Percentiles rank a stretch among this genome's conserved stretches.
Evolutionary conservation across 1,284 basidiomycete species (phyloP).

Genomic region (Athelia sp.): DNA sequence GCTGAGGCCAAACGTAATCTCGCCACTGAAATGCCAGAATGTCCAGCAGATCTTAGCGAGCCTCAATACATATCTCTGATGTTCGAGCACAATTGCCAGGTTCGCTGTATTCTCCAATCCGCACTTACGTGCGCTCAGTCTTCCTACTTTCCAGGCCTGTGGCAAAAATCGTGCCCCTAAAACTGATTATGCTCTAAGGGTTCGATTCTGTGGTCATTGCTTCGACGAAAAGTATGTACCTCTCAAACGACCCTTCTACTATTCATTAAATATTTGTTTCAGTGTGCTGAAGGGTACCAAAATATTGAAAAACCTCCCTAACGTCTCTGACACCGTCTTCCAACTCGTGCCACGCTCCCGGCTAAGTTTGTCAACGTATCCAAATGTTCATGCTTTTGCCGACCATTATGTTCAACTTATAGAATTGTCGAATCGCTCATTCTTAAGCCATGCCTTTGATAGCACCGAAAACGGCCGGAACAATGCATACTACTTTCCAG

Average conservation of each 20-base stretch:
- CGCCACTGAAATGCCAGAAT: constrained; percentile 1
- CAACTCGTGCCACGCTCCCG: background rate
- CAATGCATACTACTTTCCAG: constrained; percentile 1
- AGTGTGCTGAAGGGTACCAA: background rate
- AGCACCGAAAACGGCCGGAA: background rate
- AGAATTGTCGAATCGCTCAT: background rate
- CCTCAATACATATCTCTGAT: background rate
- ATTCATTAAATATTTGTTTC: background rate
- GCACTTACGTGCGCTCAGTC: background rate
- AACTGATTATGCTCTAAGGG: background rate
- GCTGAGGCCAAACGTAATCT: background rate
- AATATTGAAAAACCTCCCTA: background rate
- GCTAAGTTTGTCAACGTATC: background rate
- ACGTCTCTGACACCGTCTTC: background rate
- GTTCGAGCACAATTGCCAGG: constrained; percentile 1
- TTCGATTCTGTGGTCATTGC: constrained; percentile 1
- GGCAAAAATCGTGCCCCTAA: background rate
- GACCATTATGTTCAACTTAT: background rate
- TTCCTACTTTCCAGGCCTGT: background rate
- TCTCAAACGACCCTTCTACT: background rate
- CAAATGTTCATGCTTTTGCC: too few relatives aligned
- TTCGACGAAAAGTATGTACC: background rate
- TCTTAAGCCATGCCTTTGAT: background rate
- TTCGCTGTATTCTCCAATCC: background rate
- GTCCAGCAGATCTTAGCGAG: background rate